Percentiles rank a stretch among this genome's conserved stretches.
These are phyloP conservation scores for Entoloma clypeatum DNA, from an alignment of 1,284 basidiomycete genomes.

Conservation along the genomic window DNA sequence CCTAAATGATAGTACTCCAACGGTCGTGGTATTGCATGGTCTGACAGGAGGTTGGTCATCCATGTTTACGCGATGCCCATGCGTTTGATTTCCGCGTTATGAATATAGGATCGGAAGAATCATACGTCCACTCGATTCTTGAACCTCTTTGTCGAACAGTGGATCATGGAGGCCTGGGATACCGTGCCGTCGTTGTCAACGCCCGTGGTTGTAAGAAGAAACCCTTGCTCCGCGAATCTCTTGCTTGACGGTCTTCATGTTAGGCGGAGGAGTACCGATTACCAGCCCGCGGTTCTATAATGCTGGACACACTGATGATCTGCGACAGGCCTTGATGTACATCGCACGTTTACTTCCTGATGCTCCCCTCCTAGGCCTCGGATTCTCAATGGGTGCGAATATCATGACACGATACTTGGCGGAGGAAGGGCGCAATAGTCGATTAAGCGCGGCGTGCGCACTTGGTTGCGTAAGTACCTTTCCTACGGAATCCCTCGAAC, in stretches of 20 bases:
- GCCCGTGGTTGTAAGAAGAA: conserved; percentile 74
- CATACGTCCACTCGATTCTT: conserved; percentile 79
- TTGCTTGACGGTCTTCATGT: conserved; percentile 5
- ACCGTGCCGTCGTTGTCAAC: conserved; percentile 80
- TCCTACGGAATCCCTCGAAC: conserved; percentile 64
- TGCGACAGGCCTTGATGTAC: conserved; percentile 77
- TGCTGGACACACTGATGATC: conserved; percentile 79
- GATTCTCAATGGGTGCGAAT: conserved; percentile 92
- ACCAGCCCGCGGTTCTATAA: conserved; percentile 82
- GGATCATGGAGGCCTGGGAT: conserved; percentile 75
- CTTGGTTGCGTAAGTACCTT: conserved; percentile 69
- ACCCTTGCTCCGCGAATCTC: background rate
- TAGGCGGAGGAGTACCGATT: conserved; percentile 78
- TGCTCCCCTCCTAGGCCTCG: conserved; percentile 80
- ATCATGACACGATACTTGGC: conserved; percentile 89
- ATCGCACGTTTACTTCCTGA: conserved; percentile 71
- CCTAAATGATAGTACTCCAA: conserved; percentile 64
- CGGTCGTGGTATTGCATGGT: conserved; percentile 83
- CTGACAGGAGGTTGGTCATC: conserved; percentile 68
- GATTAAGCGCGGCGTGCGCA: conserved; percentile 70
- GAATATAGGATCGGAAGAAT: conserved; percentile 72
- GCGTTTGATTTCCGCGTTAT: background rate
- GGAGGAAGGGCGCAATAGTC: conserved; percentile 71
- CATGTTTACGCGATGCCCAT: conserved; percentile 6
- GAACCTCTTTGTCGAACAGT: conserved; percentile 63